Conservation (phyloP, 306 rosid species). For the Lotus japonicus region DNA sequence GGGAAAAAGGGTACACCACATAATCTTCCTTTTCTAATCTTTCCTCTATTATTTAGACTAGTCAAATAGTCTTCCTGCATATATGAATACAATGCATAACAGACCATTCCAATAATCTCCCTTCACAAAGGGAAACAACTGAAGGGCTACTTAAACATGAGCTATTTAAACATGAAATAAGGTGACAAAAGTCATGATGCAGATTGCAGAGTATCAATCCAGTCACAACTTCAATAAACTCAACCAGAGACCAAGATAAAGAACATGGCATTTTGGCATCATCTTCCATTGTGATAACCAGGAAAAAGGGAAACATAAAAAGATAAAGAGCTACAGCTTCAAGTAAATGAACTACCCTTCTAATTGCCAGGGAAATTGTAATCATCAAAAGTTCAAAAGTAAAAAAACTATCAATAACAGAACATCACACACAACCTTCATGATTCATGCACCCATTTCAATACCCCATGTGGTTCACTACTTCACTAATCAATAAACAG, state of each 20-base stretch:
- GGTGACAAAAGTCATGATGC: background rate
- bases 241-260: background rate
- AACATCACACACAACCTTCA: background rate
- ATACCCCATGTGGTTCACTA: too few species aligned
- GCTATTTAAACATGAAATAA: background rate
- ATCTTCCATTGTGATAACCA: background rate
- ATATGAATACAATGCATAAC: background rate
- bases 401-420: slow-evolving; percentile 18
- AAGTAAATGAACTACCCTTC: background rate
- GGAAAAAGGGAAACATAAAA: background rate
- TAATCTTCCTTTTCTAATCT: background rate
- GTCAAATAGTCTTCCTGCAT: background rate
- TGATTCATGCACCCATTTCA: background rate
- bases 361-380: background rate
- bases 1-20: background rate
- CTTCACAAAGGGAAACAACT: background rate
- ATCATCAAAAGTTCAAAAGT: background rate
- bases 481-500: too few species aligned
- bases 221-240: background rate
- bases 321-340: background rate
- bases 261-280: background rate
- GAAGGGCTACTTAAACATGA: background rate
- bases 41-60: background rate
- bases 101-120: too few species aligned
- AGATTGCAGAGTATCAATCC: background rate